Base-by-base conservation (phyloP, 2,329 filamentous ascomycete species). In the Orbilia javanica region DNA sequence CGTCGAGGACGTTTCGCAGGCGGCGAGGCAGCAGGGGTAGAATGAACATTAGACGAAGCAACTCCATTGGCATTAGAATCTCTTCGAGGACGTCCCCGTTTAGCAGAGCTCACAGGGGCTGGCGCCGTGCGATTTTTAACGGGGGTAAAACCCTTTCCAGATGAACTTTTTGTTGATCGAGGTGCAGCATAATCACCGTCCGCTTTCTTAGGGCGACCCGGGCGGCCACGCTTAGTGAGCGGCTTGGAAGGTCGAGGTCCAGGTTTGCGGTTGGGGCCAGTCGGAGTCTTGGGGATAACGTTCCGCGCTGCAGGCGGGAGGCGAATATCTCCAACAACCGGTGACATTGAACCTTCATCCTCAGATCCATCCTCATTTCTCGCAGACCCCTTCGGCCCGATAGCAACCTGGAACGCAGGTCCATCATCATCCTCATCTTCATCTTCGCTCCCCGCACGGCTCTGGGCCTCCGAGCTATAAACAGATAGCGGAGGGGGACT, bases 391-490 rank as follows among this genome's bases (percentile, higher is more conserved):
- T 25, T 53, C 22, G 20, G 15, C 4, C 25, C 66, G 15, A 69
- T 76, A 18, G 48, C 22, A 34, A 69, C 48, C 36, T 64, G 25
- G 39, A 71, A 63, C 11, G 8, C 3, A 25, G 48, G 60, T 22
- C 25, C 42, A 4, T 39, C 18, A 3, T 71, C 66, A 13, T 71
- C 60, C 8, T 52, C 48, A 22, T 77, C 72, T 10, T 53, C 50
- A 18, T 77, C 72, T 18, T 76, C 66, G 31, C 57, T 71, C 55
- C 39, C 66, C 8, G 18, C 66, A 7, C 48, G 36, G 44, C 66
- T 77, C n/a, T 70, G 60, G 11, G 66, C 73, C 20, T 71, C 66
- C 3, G 73, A 77, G 39, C 66, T 77, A 44, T 77, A 77, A 1
- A 62, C 66, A 8, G 73, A 77, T 15, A 66, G 22, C 4, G 73